These are phyloP conservation scores for Isoetes taiwanensis DNA, from an alignment of 75 land plant species.

Conservation along the genomic window DNA sequence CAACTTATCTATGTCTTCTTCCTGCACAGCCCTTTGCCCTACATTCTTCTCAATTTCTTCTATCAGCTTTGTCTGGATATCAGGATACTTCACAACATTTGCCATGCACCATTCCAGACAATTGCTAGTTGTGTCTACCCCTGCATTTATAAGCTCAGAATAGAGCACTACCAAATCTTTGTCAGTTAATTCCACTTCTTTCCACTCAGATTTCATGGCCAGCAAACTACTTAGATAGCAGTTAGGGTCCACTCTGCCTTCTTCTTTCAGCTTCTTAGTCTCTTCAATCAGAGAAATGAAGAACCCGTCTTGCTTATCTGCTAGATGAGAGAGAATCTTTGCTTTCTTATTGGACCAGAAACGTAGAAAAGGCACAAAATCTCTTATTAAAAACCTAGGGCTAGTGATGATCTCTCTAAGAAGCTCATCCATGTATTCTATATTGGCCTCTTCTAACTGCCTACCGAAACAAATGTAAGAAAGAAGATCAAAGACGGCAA, in stretches of 20 bases:
- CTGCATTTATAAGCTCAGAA: constrained; percentile 3
- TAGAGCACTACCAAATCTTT: not conserved
- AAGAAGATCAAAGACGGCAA: not conserved
- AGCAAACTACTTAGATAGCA: too few relatives aligned
- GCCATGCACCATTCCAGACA: not conserved
- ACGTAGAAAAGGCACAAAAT: not conserved
- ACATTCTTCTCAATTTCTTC: not conserved
- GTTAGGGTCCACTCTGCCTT: too few relatives aligned
- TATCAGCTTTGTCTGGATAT: not conserved
- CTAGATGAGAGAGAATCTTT: too few relatives aligned
- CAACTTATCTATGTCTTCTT: not conserved
- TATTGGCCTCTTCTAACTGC: not conserved
- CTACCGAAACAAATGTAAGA: not conserved
- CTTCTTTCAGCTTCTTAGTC: too few relatives aligned
- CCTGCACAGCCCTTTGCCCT: not conserved
- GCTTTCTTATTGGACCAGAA: too few relatives aligned
- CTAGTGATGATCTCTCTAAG: constrained; percentile 1
- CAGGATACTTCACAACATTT: not conserved
- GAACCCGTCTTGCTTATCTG: too few relatives aligned
- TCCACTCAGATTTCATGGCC: too few relatives aligned
- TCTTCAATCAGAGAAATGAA: too few relatives aligned
- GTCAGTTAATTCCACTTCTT: constrained; percentile 2
- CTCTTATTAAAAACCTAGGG: not conserved
- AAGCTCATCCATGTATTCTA: not conserved
- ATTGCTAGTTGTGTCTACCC: not conserved